Percentiles rank a stretch among this genome's conserved stretches.
phyloP scores from a whole-genome alignment of 805 yeast species.

The Hanseniaspora opuntiae region DNA sequence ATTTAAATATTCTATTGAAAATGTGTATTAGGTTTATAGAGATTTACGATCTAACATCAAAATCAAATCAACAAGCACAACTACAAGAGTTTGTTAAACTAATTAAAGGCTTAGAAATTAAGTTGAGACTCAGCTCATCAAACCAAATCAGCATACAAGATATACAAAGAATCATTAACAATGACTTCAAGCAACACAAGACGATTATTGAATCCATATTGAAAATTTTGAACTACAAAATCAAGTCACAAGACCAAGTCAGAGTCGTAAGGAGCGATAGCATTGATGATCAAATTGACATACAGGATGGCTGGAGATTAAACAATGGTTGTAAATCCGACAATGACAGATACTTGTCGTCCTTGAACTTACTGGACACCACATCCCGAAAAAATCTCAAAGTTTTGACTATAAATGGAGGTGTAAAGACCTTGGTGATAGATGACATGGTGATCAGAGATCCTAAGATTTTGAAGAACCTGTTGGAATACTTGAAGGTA shows the following conservation, averaged over 20 bases:
- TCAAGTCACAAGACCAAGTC: slow-evolving; percentile 22
- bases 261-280: slow-evolving; percentile 22
- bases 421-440: slow-evolving; percentile 18
- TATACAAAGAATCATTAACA: neutral
- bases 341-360: slow-evolving; percentile 23
- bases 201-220: slow-evolving; percentile 17
- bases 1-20: neutral
- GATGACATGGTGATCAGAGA: slow-evolving; percentile 22
- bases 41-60: neutral
- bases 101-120: slow-evolving; percentile 4
- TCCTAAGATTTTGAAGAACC: slow-evolving; percentile 21
- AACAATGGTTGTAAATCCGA: slow-evolving; percentile 20
- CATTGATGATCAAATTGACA: slow-evolving; percentile 20
- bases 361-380: slow-evolving; percentile 17
- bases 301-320: slow-evolving; percentile 25
- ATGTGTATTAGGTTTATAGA: slow-evolving; percentile 6
- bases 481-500: slow-evolving; percentile 20
- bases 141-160: neutral
- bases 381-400: slow-evolving; percentile 16
- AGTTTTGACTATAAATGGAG: slow-evolving; percentile 18
- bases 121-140: neutral
- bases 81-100: neutral
- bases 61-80: neutral
- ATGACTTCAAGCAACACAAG: slow-evolving; percentile 13
- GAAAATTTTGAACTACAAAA: slow-evolving; percentile 19